Base-by-base conservation (phyloP, 2,329 filamentous ascomycete species). In the Setomelanomma holmii region DNA sequence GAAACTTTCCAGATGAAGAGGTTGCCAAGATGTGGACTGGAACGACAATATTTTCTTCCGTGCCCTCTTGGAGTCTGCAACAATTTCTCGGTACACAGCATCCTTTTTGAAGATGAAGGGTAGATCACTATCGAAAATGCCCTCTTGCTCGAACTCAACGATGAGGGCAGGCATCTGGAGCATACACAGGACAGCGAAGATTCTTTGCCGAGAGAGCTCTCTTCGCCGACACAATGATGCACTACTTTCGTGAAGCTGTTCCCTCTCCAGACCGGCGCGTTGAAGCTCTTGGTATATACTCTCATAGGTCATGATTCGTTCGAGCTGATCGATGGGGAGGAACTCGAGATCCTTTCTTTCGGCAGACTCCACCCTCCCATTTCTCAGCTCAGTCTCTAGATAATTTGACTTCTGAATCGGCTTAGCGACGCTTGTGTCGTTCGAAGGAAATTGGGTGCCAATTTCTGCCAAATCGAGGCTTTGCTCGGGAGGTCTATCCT, bases 171-270 rank as follows among this genome's bases (percentile, higher is more conserved):
- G 14, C 23, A 41, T 38, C 11, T 43, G 20, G 10, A 52, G 20
- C 43, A 52, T 42, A 14, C 41, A 45, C 12, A 52, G 24, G 12
- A 52, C 35, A 2, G 49, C 49, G 17, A 52, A 52, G 10, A 52
- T 34, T 19, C 38, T 42, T 24, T 39, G 35, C 21, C 43, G 20
- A 12, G 45, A 45, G 5, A 12, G n/a, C 17, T 21, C 35, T 12
- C 27, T 17, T n/a, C 22, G 20, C 14, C 12, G 2, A 19, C 21
- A 24, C 12, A 38, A 7, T 11, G 12, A 24, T 10, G n/a, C 2
- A 10, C 20, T 27, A 6, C 19, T 17, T 1, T 17, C 34, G n/a
- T 38, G 10, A 4, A 45, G 8, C 5, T 30, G 6, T 5, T 33
- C n/a, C n/a, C n/a, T 8, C 8, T 23, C 14, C 16, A 23, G n/a